A percentile compares a stretch with the other conserved stretches of the same genome.
These are phyloP conservation scores for Luffa aegyptiaca DNA, from an alignment of 306 rosid species.

Conservation along the genomic window DNA sequence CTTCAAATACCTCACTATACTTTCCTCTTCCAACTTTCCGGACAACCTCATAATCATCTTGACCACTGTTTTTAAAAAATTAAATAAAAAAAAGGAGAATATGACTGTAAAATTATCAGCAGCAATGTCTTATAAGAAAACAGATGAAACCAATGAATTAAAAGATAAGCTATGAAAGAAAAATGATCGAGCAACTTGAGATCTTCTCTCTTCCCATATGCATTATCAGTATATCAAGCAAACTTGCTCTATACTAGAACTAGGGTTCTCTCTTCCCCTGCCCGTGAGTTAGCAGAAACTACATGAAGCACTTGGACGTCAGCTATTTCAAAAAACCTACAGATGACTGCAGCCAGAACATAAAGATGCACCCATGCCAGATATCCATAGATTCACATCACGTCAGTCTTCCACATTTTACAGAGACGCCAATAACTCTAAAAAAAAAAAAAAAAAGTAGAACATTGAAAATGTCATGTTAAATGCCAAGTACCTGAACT, in stretches of 20 bases:
- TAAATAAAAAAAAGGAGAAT: background rate
- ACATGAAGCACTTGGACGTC: background rate
- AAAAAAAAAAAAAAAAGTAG: background rate
- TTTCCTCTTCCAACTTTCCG: constrained; percentile 92
- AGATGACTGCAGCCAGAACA: background rate
- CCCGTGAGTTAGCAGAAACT: background rate
- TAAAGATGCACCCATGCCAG: background rate
- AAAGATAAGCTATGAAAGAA: background rate
- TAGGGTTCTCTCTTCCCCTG: background rate
- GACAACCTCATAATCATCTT: constrained; percentile 95
- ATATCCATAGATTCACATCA: background rate
- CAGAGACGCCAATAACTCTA: background rate
- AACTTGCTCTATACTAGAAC: background rate
- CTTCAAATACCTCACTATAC: constrained; percentile 95
- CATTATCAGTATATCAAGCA: background rate
- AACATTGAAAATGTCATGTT: background rate
- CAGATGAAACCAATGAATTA: background rate
- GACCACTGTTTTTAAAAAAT: constrained; percentile 29
- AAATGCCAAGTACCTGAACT: background rate
- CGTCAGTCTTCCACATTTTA: background rate
- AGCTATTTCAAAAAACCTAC: background rate
- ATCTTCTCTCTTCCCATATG: background rate
- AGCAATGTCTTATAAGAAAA: background rate
- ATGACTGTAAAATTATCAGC: background rate
- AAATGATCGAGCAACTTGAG: background rate